phyloP scores from a whole-genome alignment of 1,284 basidiomycete species.

The Rhizoctonia solani region DNA sequence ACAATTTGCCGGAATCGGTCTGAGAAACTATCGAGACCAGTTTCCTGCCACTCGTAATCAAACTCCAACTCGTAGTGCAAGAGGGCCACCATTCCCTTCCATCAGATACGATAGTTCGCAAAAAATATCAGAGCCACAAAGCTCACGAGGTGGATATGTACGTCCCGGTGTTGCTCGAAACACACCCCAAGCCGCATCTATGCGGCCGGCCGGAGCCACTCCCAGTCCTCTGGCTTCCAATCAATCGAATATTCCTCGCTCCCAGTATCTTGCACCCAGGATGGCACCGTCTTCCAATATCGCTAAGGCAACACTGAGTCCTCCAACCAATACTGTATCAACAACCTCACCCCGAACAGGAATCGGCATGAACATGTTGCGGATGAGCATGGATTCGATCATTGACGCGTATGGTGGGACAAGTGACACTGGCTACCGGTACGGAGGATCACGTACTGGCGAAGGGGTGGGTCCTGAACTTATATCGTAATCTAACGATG shows the following conservation, averaged over 20 bases:
- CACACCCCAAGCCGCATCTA: too few species aligned
- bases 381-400: conserved; percentile 29
- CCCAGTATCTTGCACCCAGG: not conserved
- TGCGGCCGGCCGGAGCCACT: too few species aligned
- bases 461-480: conserved; percentile 7
- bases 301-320: not conserved
- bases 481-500: too few species aligned
- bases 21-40: not conserved
- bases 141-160: too few species aligned
- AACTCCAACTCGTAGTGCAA: not conserved
- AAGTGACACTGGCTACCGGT: conserved; percentile 17
- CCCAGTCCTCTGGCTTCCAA: not conserved
- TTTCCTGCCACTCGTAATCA: not conserved
- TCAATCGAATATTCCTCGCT: not conserved
- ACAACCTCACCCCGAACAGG: not conserved
- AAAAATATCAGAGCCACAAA: too few species aligned
- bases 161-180: too few species aligned
- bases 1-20: not conserved
- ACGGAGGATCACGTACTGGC: conserved; percentile 23
- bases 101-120: too few species aligned
- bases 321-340: not conserved
- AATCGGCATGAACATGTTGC: conserved; percentile 26
- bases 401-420: conserved; percentile 27
- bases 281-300: not conserved
- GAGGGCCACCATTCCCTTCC: too few species aligned